Evolutionary conservation across 2,329 filamentous ascomycete genomes (phyloP), one percentile per base, ranked within the genome.

Genomic region (Balansia obtecta): DNA sequence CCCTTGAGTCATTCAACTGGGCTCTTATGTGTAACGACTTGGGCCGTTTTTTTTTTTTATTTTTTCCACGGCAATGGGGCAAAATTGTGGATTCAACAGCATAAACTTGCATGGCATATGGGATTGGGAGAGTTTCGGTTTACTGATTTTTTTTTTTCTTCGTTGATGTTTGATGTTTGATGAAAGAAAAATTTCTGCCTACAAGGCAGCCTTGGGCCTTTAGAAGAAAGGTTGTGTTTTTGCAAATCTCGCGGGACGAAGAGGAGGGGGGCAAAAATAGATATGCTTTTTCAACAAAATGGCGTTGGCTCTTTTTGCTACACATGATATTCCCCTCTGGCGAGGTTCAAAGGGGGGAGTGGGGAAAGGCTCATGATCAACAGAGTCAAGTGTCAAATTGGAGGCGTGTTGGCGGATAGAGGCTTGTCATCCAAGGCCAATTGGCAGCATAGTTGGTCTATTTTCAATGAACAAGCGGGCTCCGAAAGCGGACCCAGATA

Each of bases 371-470:
- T 30, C 39, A 9, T 43, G 41, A 45, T 12, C 30, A 44, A 43
- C 6, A n/a, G 32, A 20, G 43, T n/a, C 39, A 46, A 30, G 30
- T 42, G 32, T 52, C 38, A 30, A 3, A 45, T 45, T 30, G 37
- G 48, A 54, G 52, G 44, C 43, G 50, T 38, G 50, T 48, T 48
- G 43, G 49, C 49, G 54, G 51, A 52, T 48, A 51, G 54, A 53
- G 60, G 63, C 67, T 67, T 69, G 68, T 71, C 69, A 71, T 71
- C 69, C 69, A 68, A 60, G 69, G 68, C 62, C 63, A 55, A 52
- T 46, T 51, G 32, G 47, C 38, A 40, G 58, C 58, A 58, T 56
- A 60, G 57, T 60, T 58, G 48, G 41, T 52, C 44, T 41, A 27
- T 27, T 27, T 38, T 45, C n/a, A 16, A n/a, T 16, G 37, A 18